Base-by-base conservation (phyloP, 345 rosid species). In the Jatropha curcas region DNA sequence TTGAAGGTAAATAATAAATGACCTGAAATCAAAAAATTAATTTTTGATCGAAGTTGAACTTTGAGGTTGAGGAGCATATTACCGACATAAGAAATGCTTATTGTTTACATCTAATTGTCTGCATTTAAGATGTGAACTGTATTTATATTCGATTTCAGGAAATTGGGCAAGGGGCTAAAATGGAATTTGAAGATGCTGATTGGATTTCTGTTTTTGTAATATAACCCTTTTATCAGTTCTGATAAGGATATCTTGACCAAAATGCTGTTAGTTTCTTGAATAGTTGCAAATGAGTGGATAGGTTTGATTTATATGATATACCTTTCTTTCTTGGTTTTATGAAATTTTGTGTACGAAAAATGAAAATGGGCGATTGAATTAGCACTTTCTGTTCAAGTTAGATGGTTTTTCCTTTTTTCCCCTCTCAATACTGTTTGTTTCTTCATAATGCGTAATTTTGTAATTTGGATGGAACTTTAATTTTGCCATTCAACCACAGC, bases 401-500 rank as follows among this genome's bases (percentile, higher is more conserved):
- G 3, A 48, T 48, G 20, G n/a, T n/a, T n/a, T n/a, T n/a, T n/a
- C 19, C 53, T 16, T 46, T 46, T 46, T 46, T 46, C 14, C 19
- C 13, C 51, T 46, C 19, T 14, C 51, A 12, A 46, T 46, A 16
- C 7, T 37, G 41, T 14, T 16, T 16, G 2, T 16, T 59, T 59
- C 63, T 22, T 20, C 20, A 9, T 22, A 22, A 12, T 13, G 11
- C 9, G 14, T 41, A 56, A 31, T 20, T 48, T n/a, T 69, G 56
- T 22, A 37, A 65, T 56, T 68, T 70, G 16, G 50, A 71, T 79
- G 69, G 79, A 75, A 71, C 22, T 74, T 28, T 22, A 56, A n/a
- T 59, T 70, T 62, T 68, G 20, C 67, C 65, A 27, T 73, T 75
- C 60, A 66, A 75, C 74, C 37, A 65, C 83, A 94, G 98, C 92